Base-by-base conservation (phyloP, 345 rosid genomes). In the Eucalyptus cloeziana region DNA sequence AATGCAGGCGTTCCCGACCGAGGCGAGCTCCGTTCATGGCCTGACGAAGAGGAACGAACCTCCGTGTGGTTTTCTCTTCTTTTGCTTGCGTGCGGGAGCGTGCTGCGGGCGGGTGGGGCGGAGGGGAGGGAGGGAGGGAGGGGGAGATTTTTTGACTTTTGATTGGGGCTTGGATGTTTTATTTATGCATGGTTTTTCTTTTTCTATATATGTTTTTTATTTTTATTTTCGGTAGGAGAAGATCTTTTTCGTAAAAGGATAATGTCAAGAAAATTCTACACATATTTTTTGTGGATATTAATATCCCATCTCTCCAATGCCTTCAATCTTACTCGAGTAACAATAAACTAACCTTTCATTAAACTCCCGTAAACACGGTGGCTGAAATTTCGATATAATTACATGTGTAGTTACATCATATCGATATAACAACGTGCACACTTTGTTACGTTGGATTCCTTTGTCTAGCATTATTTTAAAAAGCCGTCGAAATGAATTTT, bases 391-490 rank as follows among this genome's bases (percentile, higher is more conserved):
- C 5, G 3, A 64, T 64, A 13, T 13, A 30, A n/a, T 6, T 13
- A 14, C 10, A 1, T n/a, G 19, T 7, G 10, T 60, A 6, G 69
- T 30, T 60, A 27, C 16, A 60, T 60, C 1, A 8, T 8, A 60
- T 27, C 1, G 0, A 64, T n/a, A n/a, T 64, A 7, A 4, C 2
- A 1, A 30, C 1, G 21, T n/a, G 76, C 10, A n/a, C 37, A 14
- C 37, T 3, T 64, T 30, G 5, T 64, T 14, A 64, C 0, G 0
- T 64, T 3, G 19, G 76, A n/a, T 14, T n/a, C 3, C 37, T 64
- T n/a, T 64, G 5, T 31, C 21, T n/a, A 0, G 40, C 10, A 3
- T n/a, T 64, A 31, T 64, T n/a, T 16, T 62, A 27, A 62, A 60
- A 62, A 5, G 69, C 4, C 3, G 4, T 62, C 4, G 1, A 13